Base-by-base conservation (phyloP, 2,329 filamentous ascomycete genomes). In the Diplodia seriata region DNA sequence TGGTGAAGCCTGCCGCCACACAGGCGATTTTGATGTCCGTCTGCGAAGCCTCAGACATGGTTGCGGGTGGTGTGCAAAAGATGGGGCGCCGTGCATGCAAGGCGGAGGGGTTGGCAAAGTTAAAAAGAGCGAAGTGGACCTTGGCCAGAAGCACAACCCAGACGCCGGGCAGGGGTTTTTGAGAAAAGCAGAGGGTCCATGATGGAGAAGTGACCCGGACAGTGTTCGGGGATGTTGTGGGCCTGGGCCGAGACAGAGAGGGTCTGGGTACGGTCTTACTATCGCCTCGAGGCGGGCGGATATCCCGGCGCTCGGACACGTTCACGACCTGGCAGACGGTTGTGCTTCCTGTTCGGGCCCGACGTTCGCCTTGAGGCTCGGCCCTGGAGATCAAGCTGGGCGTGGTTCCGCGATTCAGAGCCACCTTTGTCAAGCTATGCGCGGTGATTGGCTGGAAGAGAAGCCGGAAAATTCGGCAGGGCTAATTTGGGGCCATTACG, bases 21-120 rank as follows among this genome's bases (percentile, higher is more conserved):
- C 47, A 53, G 31, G 61, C 36, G n/a, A 64, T 53, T 7, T 64
- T 64, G 61, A 53, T 54, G 6, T 64, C 47, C 1, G 61, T 54
- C 20, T 12, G 38, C 14, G 56, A 59, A n/a, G 56, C 56, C 5
- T 59, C 56, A 2, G 56, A 23, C 56, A 59, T 33, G 9, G 7
- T 59, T 47, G 36, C n/a, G 56, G 9, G 14, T 38, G 0, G 33
- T 38, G 4, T 23, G 23, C 26, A 11, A 18, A 11, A 4, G 11
- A 40, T 14, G 18, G 54, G 36, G 18, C 14, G 51, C 15, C 26
- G 51, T n/a, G 7, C 26, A 57, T n/a, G 7, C 26, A 57, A 26
- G 54, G n/a, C 20, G 23, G 20, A 57, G 33, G 53, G n/a, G 15
- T 36, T 20, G 15, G 8, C 5, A 20, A 9, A 18, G 12, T 12